Evolutionary conservation across 163 green algal species (phyloP).

Genomic region (Chlorella variabilis): DNA sequence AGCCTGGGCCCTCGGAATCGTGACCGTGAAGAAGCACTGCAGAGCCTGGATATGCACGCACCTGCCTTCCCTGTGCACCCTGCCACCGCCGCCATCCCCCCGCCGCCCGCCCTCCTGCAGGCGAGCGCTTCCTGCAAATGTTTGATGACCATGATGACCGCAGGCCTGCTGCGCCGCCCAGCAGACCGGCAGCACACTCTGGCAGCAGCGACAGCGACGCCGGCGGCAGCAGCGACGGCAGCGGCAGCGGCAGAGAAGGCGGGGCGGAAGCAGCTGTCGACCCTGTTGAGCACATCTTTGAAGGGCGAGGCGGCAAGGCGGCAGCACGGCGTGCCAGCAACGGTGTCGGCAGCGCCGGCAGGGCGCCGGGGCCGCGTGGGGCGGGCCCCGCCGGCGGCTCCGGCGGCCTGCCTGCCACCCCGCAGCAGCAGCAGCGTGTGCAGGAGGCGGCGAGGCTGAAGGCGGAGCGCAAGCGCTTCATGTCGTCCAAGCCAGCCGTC

Average conservation of each 20-base stretch:
- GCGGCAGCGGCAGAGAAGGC: not conserved
- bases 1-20: too few species aligned
- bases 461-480: constrained; percentile 65
- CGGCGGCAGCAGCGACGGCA: not conserved
- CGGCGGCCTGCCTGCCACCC: not conserved
- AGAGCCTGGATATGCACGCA: too few species aligned
- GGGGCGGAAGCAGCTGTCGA: not conserved
- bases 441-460: not conserved
- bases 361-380: not conserved
- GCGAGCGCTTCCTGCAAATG: constrained; percentile 67
- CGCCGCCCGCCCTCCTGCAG: too few species aligned
- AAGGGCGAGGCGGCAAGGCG: not conserved
- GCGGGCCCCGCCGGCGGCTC: not conserved
- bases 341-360: not conserved
- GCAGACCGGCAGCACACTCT: not conserved
- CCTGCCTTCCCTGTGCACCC: too few species aligned
- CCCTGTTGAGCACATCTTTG: constrained; percentile 24
- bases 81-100: not conserved
- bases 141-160: constrained; percentile 60
- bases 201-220: not conserved
- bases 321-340: not conserved
- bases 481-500: constrained; percentile 66
- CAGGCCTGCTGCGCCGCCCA: not conserved
- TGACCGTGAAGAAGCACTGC: too few species aligned
- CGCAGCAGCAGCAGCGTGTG: not conserved